These are phyloP conservation scores for Citrullus amarus DNA, from an alignment of 306 rosid species.

Conservation along the genomic window DNA sequence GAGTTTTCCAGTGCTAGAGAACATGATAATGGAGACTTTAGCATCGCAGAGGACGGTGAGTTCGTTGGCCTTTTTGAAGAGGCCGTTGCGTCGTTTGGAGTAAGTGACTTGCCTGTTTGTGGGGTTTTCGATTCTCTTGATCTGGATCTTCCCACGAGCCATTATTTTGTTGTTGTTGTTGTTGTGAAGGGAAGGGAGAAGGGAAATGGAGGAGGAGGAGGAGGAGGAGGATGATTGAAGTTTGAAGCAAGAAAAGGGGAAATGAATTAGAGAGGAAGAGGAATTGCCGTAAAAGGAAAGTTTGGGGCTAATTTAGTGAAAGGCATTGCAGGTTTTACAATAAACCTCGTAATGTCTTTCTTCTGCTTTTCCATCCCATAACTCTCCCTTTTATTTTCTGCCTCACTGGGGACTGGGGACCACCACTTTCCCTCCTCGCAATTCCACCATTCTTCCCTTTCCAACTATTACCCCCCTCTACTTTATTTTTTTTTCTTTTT, in stretches of 20 bases:
- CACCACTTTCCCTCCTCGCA: constrained; percentile 11
- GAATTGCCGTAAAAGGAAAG: constrained; percentile 36
- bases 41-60: constrained; percentile 88
- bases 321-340: constrained; percentile 30
- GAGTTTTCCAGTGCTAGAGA: constrained; percentile 56
- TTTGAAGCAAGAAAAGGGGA: neutral
- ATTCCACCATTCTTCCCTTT: neutral
- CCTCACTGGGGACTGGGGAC: constrained; percentile 16
- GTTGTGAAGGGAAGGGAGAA: neutral
- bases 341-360: constrained; percentile 8
- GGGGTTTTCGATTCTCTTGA: constrained; percentile 77
- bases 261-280: neutral
- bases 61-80: constrained; percentile 84
- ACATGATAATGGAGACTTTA: constrained; percentile 59
- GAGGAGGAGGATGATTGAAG: neutral
- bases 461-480: too few species aligned
- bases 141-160: constrained; percentile 96
- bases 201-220: neutral
- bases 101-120: constrained; percentile 76
- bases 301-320: constrained; percentile 32
- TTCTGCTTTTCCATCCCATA: neutral
- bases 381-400: neutral
- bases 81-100: constrained; percentile 74
- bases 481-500: too few species aligned
- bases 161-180: constrained; percentile 5